Conservation (phyloP, 257 asterid genomes). For the Capsicum pubescens region DNA sequence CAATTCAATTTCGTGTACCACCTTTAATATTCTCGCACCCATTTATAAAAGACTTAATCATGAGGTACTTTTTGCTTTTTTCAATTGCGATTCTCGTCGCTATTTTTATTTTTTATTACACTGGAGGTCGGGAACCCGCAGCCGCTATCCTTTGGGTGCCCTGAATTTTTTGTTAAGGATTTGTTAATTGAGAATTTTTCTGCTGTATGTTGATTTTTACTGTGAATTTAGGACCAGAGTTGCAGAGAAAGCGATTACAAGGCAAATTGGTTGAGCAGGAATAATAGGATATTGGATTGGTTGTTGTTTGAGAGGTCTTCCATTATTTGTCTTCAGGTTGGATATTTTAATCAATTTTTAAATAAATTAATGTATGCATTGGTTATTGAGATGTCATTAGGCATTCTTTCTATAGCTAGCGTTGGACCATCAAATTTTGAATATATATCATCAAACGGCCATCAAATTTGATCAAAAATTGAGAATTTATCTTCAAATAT, state of each 20-base stretch:
- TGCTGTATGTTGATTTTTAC: slow-evolving; percentile 35
- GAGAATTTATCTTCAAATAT: too few relatives aligned
- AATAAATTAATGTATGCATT: not conserved
- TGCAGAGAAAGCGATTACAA: slow-evolving; percentile 88
- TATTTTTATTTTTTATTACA: too few relatives aligned
- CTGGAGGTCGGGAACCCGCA: too few relatives aligned
- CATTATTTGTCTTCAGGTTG: slow-evolving; percentile 96
- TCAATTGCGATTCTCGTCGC: not conserved
- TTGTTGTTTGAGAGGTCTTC: slow-evolving; percentile 89
- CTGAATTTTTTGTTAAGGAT: not conserved
- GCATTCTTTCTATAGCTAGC: not conserved
- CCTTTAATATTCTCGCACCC: slow-evolving; percentile 96
- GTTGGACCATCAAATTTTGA: too few relatives aligned
- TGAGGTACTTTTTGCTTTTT: slow-evolving; percentile 45
- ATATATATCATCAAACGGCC: too few relatives aligned
- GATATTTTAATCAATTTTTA: not conserved
- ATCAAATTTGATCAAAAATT: too few relatives aligned
- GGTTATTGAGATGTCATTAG: not conserved
- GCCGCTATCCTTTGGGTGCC: too few relatives aligned
- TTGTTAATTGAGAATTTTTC: not conserved
- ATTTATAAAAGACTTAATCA: slow-evolving; percentile 86
- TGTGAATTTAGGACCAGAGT: slow-evolving; percentile 79
- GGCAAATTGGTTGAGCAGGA: slow-evolving; percentile 84
- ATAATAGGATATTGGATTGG: slow-evolving; percentile 88
- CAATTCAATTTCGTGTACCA: slow-evolving; percentile 85